A percentile compares a stretch with the other conserved stretches of the same genome.
Evolutionary conservation across 2,329 filamentous ascomycete species (phyloP).

Genomic region (Arthroderma sp.): DNA sequence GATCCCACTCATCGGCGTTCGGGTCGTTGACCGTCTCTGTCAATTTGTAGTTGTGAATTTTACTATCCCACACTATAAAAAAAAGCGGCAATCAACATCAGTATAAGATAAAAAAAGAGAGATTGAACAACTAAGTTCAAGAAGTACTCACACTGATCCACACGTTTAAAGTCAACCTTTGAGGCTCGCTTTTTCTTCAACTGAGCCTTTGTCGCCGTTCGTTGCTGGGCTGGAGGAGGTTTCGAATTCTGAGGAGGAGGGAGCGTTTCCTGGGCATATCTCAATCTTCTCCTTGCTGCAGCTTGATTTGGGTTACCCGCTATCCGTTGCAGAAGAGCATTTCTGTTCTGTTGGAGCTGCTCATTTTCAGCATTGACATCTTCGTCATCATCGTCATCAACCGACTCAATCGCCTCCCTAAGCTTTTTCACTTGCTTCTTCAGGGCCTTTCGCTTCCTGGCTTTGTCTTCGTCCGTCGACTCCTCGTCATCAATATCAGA

Average conservation of each 20-base stretch:
- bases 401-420: constrained; percentile 23
- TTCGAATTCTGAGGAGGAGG: constrained; percentile 3
- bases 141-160: constrained; percentile 41
- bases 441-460: constrained; percentile 19
- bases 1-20: constrained; percentile 56
- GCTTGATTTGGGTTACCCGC: no score
- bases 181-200: constrained; percentile 34
- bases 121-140: constrained; percentile 1
- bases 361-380: constrained; percentile 8
- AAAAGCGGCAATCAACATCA: background rate
- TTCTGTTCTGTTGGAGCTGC: constrained; percentile 1
- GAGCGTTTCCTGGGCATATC: background rate
- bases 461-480: constrained; percentile 17
- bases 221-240: background rate
- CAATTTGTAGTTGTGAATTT: constrained; percentile 52
- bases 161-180: constrained; percentile 54
- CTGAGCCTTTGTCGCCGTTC: background rate
- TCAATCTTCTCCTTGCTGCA: background rate
- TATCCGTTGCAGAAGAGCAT: background rate
- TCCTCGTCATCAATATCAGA: constrained; percentile 10
- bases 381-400: constrained; percentile 20
- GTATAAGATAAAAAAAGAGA: background rate
- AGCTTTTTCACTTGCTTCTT: constrained; percentile 27
- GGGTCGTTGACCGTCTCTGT: constrained; percentile 53
- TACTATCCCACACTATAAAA: constrained; percentile 37